These are phyloP conservation scores for Penicillium waksmanii DNA, from an alignment of 495 filamentous ascomycete genomes.

Conservation along the genomic window DNA sequence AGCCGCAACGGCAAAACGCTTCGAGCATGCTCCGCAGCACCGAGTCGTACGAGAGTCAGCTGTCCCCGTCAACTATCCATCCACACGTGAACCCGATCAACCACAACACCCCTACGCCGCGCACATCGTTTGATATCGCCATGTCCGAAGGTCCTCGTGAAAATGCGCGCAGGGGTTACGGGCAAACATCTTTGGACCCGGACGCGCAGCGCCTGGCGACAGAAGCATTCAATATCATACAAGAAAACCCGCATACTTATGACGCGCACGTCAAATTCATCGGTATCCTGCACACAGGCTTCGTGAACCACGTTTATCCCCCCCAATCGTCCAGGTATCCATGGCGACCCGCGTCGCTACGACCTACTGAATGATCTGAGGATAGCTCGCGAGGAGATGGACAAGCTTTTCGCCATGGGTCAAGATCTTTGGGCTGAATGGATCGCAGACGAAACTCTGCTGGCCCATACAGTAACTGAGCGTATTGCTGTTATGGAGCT, in stretches of 20 bases:
- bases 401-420: conserved; percentile 66
- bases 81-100: conserved; percentile 53
- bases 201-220: conserved; percentile 57
- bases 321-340: conserved; percentile 48
- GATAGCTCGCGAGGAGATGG: conserved; percentile 67
- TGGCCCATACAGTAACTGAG: conserved; percentile 64
- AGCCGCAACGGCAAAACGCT: conserved; percentile 53
- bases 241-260: conserved; percentile 66
- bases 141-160: conserved; percentile 59
- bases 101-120: conserved; percentile 55
- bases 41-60: conserved; percentile 52
- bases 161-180: conserved; percentile 52
- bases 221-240: conserved; percentile 56
- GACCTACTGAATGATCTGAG: conserved; percentile 65
- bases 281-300: conserved; percentile 64
- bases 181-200: conserved; percentile 55
- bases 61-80: conserved; percentile 52
- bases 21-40: conserved; percentile 47
- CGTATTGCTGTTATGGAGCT: conserved; percentile 80
- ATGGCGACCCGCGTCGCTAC: conserved; percentile 54
- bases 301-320: conserved; percentile 58
- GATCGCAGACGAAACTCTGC: conserved; percentile 64
- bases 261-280: conserved; percentile 67
- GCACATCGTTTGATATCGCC: conserved; percentile 58
- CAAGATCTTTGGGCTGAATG: conserved; percentile 68